Evolutionary conservation across 2,329 filamentous ascomycete species (phyloP).

Genomic region (Diaporthe ampelina): DNA sequence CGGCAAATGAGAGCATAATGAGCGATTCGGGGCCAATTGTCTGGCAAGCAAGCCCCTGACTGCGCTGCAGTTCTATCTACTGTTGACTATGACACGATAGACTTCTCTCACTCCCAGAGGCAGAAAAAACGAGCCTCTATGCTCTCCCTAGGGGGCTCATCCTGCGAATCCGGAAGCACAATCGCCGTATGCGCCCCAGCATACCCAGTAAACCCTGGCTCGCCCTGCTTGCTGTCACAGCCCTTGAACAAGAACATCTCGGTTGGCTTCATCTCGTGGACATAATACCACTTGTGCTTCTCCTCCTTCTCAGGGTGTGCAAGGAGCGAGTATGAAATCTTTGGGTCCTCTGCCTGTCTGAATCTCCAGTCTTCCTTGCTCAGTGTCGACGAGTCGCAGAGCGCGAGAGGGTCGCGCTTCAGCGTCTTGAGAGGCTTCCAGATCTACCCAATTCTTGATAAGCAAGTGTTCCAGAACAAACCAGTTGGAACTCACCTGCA

Average conservation of each 20-base stretch:
- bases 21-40: too few species aligned
- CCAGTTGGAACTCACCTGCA: background rate
- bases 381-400: conserved; percentile 55
- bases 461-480: background rate
- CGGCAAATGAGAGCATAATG: too few species aligned
- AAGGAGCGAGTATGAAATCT: conserved; percentile 2
- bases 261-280: conserved; percentile 63
- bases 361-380: conserved; percentile 55
- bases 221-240: conserved; percentile 62
- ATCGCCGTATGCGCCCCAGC: conserved; percentile 47
- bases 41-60: too few species aligned
- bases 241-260: conserved; percentile 73
- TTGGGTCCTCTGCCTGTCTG: conserved; percentile 52
- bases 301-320: conserved; percentile 3
- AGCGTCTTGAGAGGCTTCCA: conserved; percentile 66
- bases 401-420: conserved; percentile 56
- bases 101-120: conserved; percentile 22
- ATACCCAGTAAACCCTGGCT: conserved; percentile 29
- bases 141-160: conserved; percentile 29
- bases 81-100: background rate
- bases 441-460: background rate
- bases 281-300: conserved; percentile 62
- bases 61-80: too few species aligned
- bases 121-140: conserved; percentile 32
- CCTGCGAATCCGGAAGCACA: conserved; percentile 13